A percentile compares a stretch with the other conserved stretches of the same genome.
Evolutionary conservation across 331 rosid genomes (phyloP).

Genomic region (Rhamnella rubrinervis): DNA sequence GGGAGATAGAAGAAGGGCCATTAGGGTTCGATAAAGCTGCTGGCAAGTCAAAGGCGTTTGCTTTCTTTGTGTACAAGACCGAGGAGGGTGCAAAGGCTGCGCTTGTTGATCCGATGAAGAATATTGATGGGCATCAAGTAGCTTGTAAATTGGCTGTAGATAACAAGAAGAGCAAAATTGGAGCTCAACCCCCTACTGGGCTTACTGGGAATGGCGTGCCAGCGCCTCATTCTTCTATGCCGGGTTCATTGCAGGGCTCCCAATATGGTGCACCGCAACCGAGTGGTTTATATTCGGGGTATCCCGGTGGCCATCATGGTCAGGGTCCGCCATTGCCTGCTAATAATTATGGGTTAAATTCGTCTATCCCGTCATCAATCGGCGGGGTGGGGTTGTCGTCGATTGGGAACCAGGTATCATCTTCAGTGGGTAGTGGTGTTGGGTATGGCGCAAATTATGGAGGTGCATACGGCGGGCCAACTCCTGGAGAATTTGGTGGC

Average conservation of each 20-base stretch:
- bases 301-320: conserved; percentile 34
- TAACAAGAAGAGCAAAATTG: conserved; percentile 45
- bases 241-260: conserved; percentile 31
- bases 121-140: conserved; percentile 60
- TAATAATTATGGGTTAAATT: conserved; percentile 39
- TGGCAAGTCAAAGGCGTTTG: conserved; percentile 58
- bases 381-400: conserved; percentile 16
- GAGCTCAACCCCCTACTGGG: conserved; percentile 18
- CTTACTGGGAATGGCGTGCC: conserved; percentile 14
- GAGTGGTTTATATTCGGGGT: conserved; percentile 31
- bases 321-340: conserved; percentile 22
- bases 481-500: conserved; percentile 36
- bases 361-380: conserved; percentile 19
- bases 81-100: conserved; percentile 68
- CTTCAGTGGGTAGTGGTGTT: not conserved
- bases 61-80: conserved; percentile 58
- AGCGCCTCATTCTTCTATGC: conserved; percentile 21
- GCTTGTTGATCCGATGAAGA: conserved; percentile 45
- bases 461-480: conserved; percentile 34
- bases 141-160: conserved; percentile 62
- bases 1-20: conserved; percentile 70
- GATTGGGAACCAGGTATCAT: conserved; percentile 29
- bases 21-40: conserved; percentile 56
- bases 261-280: conserved; percentile 23
- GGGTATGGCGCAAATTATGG: conserved; percentile 40